Conservation (phyloP, 257 asterid genomes). For the Ballota nigra region DNA sequence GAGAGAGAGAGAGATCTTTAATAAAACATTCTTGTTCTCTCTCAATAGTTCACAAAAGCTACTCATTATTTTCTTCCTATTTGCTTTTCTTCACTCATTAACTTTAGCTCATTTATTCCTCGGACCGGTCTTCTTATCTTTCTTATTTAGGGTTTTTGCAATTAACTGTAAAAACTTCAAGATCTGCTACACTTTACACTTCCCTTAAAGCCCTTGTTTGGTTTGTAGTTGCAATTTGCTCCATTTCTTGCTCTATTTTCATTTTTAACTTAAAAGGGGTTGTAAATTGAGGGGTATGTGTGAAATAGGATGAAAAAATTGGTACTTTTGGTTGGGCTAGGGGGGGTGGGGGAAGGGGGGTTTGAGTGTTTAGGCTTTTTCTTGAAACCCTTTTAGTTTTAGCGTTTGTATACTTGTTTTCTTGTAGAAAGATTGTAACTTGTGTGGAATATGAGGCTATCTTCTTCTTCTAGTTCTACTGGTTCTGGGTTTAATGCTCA, state of each 20-base stretch:
- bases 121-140: constrained; percentile 47
- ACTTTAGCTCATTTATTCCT: constrained; percentile 51
- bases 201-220: constrained; percentile 27
- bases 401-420: constrained; percentile 21
- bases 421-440: constrained; percentile 22
- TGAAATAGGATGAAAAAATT: constrained; percentile 56
- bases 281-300: constrained; percentile 23
- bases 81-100: constrained; percentile 23
- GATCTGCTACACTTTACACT: constrained; percentile 54
- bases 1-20: constrained; percentile 33
- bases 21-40: too few species aligned
- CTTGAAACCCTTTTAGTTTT: constrained; percentile 29
- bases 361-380: constrained; percentile 18
- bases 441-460: constrained; percentile 67
- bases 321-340: constrained; percentile 32
- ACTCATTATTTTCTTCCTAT: constrained; percentile 45
- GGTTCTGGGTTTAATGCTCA: constrained; percentile 62
- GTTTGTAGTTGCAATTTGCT: constrained; percentile 20
- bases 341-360: constrained; percentile 48
- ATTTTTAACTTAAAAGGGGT: neutral
- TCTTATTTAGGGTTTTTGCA: constrained; percentile 43
- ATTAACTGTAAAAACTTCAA: constrained; percentile 35
- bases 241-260: constrained; percentile 18
- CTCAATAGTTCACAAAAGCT: constrained; percentile 45
- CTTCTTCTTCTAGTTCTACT: constrained; percentile 43